Base-by-base conservation (phyloP, 805 yeast species). In the Saturnispora besseyi region DNA sequence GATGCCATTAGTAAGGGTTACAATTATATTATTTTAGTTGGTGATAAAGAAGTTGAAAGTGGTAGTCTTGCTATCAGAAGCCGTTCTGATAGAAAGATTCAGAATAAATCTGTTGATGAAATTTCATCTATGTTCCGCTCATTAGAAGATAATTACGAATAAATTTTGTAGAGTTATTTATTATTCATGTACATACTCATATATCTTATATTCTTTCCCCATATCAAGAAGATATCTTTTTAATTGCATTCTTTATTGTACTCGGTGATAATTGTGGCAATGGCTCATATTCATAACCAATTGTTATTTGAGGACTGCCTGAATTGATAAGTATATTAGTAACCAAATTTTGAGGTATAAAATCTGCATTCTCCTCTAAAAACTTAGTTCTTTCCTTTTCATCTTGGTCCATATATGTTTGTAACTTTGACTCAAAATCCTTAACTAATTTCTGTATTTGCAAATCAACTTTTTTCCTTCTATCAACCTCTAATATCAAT, bases 1-100 rank as follows among this genome's bases (percentile, higher is more conserved):
- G 93, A 87, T 49, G 93, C 95, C 2, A 72, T 84, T 12, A 62
- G 65, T 49, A 81, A 81, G 57, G 88, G 91, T 1, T 89, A 85
- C 62, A 82, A 84, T 8, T 93, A 78, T 60, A 76, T 91, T 43
- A 69, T 88, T n/a, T 77, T 90, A 66, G 75, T 93, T 38, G 99
- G 99, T 28, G 96, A 89, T 57, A 78, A 79, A 55, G 99, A 93
- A 64, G 69, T 84, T 7, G 77, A 74, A 45, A 65, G 66, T 34
- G 77, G 77, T 0, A 76, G 77, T 1, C 68, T 82, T 15, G 80
- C 95, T 1, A 74, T 91, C 9, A 75, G 96, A 60, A 63, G 78
- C 6, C 69, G 84, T 34, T 76, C 70, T 30, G 71, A 69, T 49
- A 71, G 81, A 48, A 73, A 66, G 51, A 64, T 79, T 6, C 64